Evolutionary conservation across 805 yeast species (phyloP), one percentile per base, ranked within the genome.

Genomic region (Teunomyces tritomae): DNA sequence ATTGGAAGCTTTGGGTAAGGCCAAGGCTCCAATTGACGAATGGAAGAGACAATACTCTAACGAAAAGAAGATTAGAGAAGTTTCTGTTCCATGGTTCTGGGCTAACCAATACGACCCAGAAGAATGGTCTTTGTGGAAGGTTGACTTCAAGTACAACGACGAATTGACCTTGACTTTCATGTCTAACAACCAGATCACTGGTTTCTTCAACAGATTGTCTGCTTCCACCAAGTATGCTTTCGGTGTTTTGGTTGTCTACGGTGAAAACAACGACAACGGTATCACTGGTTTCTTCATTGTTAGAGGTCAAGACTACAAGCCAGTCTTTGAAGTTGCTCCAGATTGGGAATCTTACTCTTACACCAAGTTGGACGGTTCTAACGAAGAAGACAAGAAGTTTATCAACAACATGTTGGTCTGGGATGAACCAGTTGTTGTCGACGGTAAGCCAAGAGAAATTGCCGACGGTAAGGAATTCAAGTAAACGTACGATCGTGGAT

Each of bases 191-290:
- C 83, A 89, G 74, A 79, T 94, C 67, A 98, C 97, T 69, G 98
- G 98, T 67, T 92, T 92, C 87, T 88, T 92, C 85, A 84, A 84
- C 87, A 88, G 99, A 80, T 82, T 92, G 65, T 68, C 83, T 51
- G 98, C 83, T 57, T 92, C 98, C 56, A 79, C 88, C 77, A 92
- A 92, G 78, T 92, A 84, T 83, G 71, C 94, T 82, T 92, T 92
- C 70, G 99, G 98, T 67, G 78, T 84, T 66, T 71, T 86, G 75
- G 96, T 91, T 63, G 98, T 94, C 60, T 92, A 87, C 78, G 99
- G 99, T 76, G 97, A 88, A 80, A 89, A 90, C 90, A 92, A 90
- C 87, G 79, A 85, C 85, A 92, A 92, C 77, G 98, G 97, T 79
- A 91, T 92, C 69, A 77, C 88, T 61, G 97, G 96, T 79, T 96